Base-by-base conservation (phyloP, 2,329 filamentous ascomycete genomes). In the Phoma herbarum region DNA sequence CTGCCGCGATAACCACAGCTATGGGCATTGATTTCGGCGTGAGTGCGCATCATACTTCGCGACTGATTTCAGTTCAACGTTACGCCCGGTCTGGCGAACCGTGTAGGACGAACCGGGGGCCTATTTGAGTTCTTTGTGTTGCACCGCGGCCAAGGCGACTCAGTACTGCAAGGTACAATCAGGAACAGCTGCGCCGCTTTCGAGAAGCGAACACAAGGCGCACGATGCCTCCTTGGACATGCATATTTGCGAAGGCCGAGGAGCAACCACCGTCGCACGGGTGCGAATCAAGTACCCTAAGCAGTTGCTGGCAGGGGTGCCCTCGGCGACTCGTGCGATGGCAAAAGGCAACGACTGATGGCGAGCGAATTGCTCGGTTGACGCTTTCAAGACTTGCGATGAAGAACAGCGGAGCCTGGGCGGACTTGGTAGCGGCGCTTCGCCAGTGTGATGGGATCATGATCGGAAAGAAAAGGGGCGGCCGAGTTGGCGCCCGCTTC, bases 121-220 rank as follows among this genome's bases (percentile, higher is more conserved):
- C 54, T 64, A 62, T 68, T 73, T 68, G 66, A 69, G 65, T 60
- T 65, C 56, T n/a, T 62, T 51, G 56, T 64, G 68, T 74, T 42
- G 64, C 70, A 72, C 70, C 44, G 64, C 51, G 55, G 61, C 66
- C 65, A 64, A 64, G 61, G 58, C 50, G 64, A 59, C 57, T 62
- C 62, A 62, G 47, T 51, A 64, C 73, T 75, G 75, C 74, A 75
- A 76, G 75, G 74, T 72, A 76, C 73, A 59, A 50, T 66, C 64
- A 60, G 63, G 62, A 64, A 64, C 58, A 44, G 60, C 43, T 64
- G 64, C 63, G 66, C 68, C 64, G 61, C 61, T 60, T 66, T 67
- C 67, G 64, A 67, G 67, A 68, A 69, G 63, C 67, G 63, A 65
- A 65, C 61, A 59, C 59, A 69, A 68, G 66, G 65, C 64, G 69